phyloP scores from a whole-genome alignment of 2,329 filamentous ascomycete genomes.

The Aspergillus brunneoviolaceus region DNA sequence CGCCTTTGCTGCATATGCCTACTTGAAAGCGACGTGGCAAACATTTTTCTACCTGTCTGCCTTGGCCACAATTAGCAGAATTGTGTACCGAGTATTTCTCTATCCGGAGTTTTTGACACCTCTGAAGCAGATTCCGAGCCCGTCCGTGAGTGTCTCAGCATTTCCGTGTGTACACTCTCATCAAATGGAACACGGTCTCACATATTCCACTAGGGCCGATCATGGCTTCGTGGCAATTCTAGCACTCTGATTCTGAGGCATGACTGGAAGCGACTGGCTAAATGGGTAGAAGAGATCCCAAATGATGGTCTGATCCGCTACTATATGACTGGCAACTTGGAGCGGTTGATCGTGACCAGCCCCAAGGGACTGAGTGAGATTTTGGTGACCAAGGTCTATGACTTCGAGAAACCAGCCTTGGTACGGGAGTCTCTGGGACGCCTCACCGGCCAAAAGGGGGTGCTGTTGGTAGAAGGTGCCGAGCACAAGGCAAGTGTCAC shows the following conservation, averaged over 20 bases:
- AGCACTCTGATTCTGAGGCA: constrained; percentile 37
- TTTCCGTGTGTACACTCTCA: background rate
- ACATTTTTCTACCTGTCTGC: constrained; percentile 26
- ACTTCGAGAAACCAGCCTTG: constrained; percentile 63
- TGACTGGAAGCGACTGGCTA: constrained; percentile 38
- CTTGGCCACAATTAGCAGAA: constrained; percentile 21
- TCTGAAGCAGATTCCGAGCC: constrained; percentile 56
- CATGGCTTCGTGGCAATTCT: constrained; percentile 50
- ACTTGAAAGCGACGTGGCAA: constrained; percentile 27
- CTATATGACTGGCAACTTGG: constrained; percentile 60
- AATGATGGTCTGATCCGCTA: constrained; percentile 71
- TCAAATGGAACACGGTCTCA: background rate
- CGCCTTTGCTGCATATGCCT: constrained; percentile 25
- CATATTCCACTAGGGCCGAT: constrained; percentile 31
- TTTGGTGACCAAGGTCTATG: constrained; percentile 66
- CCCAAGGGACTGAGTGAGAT: constrained; percentile 69
- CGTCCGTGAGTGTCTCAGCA: constrained; percentile 42
- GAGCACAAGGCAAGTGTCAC: constrained; percentile 65
- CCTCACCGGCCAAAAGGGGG: constrained; percentile 40
- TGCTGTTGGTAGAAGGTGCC: constrained; percentile 81
- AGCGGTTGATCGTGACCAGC: constrained; percentile 61
- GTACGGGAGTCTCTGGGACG: constrained; percentile 43
- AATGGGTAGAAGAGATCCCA: constrained; percentile 60
- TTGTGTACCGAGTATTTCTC: constrained; percentile 46
- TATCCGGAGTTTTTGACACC: constrained; percentile 61